These are phyloP conservation scores for Boletellus dicymbophilus DNA, from an alignment of 1,284 basidiomycete genomes.

Conservation along the genomic window DNA sequence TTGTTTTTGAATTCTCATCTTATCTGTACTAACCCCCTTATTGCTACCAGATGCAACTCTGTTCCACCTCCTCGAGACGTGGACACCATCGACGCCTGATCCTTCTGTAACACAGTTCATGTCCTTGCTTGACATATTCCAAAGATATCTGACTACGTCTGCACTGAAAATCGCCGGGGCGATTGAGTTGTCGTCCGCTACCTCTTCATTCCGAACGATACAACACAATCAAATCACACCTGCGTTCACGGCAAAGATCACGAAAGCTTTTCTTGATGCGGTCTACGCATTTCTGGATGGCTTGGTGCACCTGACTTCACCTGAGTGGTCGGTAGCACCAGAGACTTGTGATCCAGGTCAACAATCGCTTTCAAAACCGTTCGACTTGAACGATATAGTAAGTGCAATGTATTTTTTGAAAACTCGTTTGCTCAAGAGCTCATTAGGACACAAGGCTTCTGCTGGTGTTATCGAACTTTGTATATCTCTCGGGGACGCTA, in stretches of 20 bases:
- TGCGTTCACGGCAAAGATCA: constrained; percentile 72
- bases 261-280: constrained; percentile 86
- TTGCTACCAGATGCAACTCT: constrained; percentile 75
- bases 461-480: constrained; percentile 89
- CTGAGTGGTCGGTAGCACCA: constrained; percentile 55
- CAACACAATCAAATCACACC: constrained; percentile 61
- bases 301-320: constrained; percentile 80
- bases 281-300: constrained; percentile 92
- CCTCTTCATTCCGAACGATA: constrained; percentile 44
- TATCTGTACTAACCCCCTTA: constrained; percentile 5
- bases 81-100: constrained; percentile 65
- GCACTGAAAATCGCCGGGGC: constrained; percentile 88
- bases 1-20: constrained; percentile 14
- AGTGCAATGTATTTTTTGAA: constrained; percentile 27
- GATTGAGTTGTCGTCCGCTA: constrained; percentile 53
- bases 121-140: constrained; percentile 78
- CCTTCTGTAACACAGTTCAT: constrained; percentile 69
- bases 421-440: constrained; percentile 6
- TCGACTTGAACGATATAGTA: constrained; percentile 63
- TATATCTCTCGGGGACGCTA: constrained; percentile 67
- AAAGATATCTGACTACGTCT: constrained; percentile 77
- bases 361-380: constrained; percentile 14
- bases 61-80: constrained; percentile 87
- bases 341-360: constrained; percentile 27
- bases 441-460: constrained; percentile 84